Conservation (phyloP, 2,329 filamentous ascomycete species). For the Pochonia chlamydosporia region DNA sequence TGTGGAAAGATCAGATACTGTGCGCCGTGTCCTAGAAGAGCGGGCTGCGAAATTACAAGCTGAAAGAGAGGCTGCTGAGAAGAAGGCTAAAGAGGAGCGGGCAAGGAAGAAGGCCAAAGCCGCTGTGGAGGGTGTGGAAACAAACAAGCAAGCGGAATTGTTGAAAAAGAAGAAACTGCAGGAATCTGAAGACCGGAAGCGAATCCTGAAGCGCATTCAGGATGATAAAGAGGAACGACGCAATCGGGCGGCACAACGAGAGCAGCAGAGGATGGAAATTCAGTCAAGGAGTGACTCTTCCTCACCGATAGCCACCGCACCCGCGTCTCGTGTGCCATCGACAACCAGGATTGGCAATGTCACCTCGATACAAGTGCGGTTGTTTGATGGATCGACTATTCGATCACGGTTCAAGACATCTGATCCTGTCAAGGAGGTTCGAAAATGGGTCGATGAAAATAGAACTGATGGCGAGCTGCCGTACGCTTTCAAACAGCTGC, state of each 20-base stretch:
- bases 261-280: slow-evolving; percentile 30
- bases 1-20: slow-evolving; percentile 24
- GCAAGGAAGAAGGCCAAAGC: slow-evolving; percentile 42
- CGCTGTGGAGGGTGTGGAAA: slow-evolving; percentile 29
- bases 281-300: slow-evolving; percentile 23
- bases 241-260: slow-evolving; percentile 45
- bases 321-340: slow-evolving; percentile 25
- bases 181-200: slow-evolving; percentile 60
- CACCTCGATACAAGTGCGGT: slow-evolving; percentile 65
- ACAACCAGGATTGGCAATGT: slow-evolving; percentile 22
- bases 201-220: slow-evolving; percentile 70
- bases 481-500: slow-evolving; percentile 79
- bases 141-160: slow-evolving; percentile 43
- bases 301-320: slow-evolving; percentile 22
- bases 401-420: slow-evolving; percentile 63
- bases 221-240: slow-evolving; percentile 67
- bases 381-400: slow-evolving; percentile 80
- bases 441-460: slow-evolving; percentile 69
- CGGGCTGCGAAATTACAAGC: slow-evolving; percentile 39
- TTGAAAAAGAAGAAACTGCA: slow-evolving; percentile 61
- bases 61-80: slow-evolving; percentile 37
- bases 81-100: slow-evolving; percentile 44
- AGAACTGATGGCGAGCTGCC: slow-evolving; percentile 53
- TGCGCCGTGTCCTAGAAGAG: slow-evolving; percentile 40
- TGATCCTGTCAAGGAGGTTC: slow-evolving; percentile 61